Evolutionary conservation across 2,329 filamentous ascomycete genomes (phyloP).

Genomic region (Microdochium bolleyi): DNA sequence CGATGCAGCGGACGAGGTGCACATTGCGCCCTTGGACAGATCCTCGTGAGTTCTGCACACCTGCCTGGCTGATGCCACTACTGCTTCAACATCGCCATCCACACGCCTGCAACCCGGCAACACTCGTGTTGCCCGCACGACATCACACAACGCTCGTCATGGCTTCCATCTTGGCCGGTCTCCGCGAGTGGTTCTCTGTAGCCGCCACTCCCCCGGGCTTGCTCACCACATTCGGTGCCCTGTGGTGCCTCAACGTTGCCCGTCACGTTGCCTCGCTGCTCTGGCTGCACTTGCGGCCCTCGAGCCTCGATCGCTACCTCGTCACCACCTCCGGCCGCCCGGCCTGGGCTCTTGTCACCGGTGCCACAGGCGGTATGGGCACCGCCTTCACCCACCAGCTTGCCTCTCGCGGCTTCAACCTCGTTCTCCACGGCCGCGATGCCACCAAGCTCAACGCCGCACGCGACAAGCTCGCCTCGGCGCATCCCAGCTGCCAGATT

Average conservation of each 20-base stretch:
- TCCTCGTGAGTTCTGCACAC: too few species aligned
- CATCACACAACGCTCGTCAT: too few species aligned
- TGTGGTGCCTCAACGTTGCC: not conserved
- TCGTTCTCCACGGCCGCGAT: constrained; percentile 51
- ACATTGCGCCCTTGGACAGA: too few species aligned
- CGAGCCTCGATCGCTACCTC: constrained; percentile 13
- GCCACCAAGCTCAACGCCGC: constrained; percentile 34
- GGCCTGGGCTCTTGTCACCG: constrained; percentile 41
- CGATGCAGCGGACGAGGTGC: too few species aligned
- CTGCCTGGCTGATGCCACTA: too few species aligned
- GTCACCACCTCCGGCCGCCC: constrained; percentile 9
- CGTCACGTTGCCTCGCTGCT: not conserved
- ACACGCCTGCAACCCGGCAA: too few species aligned
- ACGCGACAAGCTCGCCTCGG: constrained; percentile 25
- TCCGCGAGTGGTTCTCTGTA: not conserved
- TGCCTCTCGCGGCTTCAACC: constrained; percentile 42
- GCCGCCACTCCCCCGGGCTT: not conserved
- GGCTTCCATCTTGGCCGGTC: not conserved
- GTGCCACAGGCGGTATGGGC: constrained; percentile 48
- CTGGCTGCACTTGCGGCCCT: constrained; percentile 1
- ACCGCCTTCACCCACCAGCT: constrained; percentile 41
- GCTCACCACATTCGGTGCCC: not conserved
- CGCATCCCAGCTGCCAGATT: constrained; percentile 29
- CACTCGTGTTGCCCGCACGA: too few species aligned
- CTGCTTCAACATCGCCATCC: too few species aligned